These are phyloP conservation scores for Acacia concinna DNA, from an alignment of 331 rosid species.

Conservation along the genomic window DNA sequence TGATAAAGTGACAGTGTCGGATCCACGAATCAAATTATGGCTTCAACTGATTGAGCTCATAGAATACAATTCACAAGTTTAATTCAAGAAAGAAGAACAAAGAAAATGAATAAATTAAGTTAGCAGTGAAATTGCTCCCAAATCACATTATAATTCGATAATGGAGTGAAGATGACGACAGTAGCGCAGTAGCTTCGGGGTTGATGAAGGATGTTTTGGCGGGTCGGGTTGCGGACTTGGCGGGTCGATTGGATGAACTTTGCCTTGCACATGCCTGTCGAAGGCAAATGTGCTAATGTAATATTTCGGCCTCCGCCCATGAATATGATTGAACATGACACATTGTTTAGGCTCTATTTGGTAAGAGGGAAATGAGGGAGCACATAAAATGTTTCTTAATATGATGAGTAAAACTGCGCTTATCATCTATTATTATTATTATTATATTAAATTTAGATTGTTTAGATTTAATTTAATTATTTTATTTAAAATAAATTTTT, in stretches of 20 bases:
- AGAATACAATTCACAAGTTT: background rate
- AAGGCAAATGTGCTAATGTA: too few relatives aligned
- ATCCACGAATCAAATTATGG: slow-evolving; percentile 35
- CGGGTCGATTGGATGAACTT: background rate
- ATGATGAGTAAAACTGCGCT: too few relatives aligned
- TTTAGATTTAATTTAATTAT: too few relatives aligned
- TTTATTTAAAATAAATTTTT: too few relatives aligned
- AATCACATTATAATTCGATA: background rate
- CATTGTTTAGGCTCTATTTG: too few relatives aligned
- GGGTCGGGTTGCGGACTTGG: background rate
- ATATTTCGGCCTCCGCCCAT: too few relatives aligned
- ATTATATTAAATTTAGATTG: too few relatives aligned
- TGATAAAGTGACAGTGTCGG: background rate
- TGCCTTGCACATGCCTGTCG: too few relatives aligned
- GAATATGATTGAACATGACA: too few relatives aligned
- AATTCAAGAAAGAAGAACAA: background rate
- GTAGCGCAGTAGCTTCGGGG: background rate
- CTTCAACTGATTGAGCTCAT: slow-evolving; percentile 24
- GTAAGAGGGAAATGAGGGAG: too few relatives aligned
- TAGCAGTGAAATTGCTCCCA: background rate
- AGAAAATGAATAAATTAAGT: background rate
- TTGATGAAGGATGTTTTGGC: background rate
- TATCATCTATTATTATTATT: too few relatives aligned
- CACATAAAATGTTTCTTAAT: too few relatives aligned
- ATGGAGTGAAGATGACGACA: slow-evolving; percentile 5